Evolutionary conservation across 2,329 filamentous ascomycete genomes (phyloP), one percentile per base, ranked within the genome.

Genomic region (Nothophoma quercina): DNA sequence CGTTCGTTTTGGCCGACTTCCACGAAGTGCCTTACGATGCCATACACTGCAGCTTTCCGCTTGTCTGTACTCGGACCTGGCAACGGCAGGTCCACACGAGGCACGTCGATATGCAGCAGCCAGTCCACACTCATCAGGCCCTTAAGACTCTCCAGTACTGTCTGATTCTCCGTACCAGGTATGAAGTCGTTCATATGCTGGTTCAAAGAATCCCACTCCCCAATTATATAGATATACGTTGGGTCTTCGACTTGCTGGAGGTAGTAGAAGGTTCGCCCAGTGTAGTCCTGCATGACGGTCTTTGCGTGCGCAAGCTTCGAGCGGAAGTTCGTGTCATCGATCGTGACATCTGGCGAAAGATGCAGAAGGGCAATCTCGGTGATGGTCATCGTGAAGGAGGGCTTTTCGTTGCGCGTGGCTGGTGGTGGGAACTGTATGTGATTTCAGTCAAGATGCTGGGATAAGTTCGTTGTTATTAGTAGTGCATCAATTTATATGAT

Each of bases 361-460:
- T 67, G 73, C 5, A 80, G 69, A 28, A 77, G 72, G 3, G 78
- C 78, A 30, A 81, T 58, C 60, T 81, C 78, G n/a, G 78, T 80
- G 44, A 78, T 65, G 13, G 72, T 22, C 74, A 78, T 78, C 26
- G 51, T 55, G 19, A 12, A 25, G 4, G 25, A 30, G 25, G 9
- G n/a, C n/a, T n/a, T n/a, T n/a, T 28, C 3, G 12, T 19, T 10
- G 25, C 26, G 34, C 13, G n/a, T 16, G 8, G 13, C 19, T 9
- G 13, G 9, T 22, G 13, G 7, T n/a, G 1, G 5, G 12, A 16
- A 13, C 13, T 32, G 15, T n/a, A n/a, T n/a, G n/a, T n/a, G n/a
- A n/a, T n/a, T n/a, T n/a, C n/a, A n/a, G n/a, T n/a, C n/a, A 33
- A 26, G 22, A n/a, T 30, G 18, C 18, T 39, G 15, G 9, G 2